Percentiles rank a stretch among this genome's conserved stretches.
Evolutionary conservation across 129 eudicot species (phyloP).

Genomic region (Tanacetum coccineum): DNA sequence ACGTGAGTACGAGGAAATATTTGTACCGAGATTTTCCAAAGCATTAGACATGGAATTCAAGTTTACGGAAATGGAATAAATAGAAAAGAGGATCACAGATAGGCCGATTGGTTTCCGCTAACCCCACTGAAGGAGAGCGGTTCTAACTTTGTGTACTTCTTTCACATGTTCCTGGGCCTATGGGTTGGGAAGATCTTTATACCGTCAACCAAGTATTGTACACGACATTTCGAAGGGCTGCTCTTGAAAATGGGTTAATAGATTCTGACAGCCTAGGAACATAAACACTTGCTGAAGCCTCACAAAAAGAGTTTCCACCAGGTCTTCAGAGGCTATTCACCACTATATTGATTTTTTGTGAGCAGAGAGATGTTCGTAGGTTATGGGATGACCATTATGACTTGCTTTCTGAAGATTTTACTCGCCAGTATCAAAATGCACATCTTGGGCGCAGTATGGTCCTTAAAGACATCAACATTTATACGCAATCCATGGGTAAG

Average conservation of each 20-base stretch:
- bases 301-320: neutral
- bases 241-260: neutral
- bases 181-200: neutral
- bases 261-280: neutral
- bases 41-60: neutral
- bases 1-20: neutral
- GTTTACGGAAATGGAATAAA: neutral
- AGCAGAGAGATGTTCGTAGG: neutral
- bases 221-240: neutral
- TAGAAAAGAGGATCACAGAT: neutral
- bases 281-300: neutral
- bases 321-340: constrained; percentile 2
- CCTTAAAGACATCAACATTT: neutral
- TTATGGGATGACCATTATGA: neutral
- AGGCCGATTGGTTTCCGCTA: neutral
- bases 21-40: neutral
- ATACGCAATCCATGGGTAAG: neutral
- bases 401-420: neutral
- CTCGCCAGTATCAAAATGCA: neutral
- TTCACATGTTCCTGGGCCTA: neutral
- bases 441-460: neutral
- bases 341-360: neutral
- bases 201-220: neutral
- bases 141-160: neutral
- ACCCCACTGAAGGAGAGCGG: neutral